These are phyloP conservation scores for Phytophthora tentaculata DNA, from an alignment of 352 stramenopile species.

Conservation along the genomic window DNA sequence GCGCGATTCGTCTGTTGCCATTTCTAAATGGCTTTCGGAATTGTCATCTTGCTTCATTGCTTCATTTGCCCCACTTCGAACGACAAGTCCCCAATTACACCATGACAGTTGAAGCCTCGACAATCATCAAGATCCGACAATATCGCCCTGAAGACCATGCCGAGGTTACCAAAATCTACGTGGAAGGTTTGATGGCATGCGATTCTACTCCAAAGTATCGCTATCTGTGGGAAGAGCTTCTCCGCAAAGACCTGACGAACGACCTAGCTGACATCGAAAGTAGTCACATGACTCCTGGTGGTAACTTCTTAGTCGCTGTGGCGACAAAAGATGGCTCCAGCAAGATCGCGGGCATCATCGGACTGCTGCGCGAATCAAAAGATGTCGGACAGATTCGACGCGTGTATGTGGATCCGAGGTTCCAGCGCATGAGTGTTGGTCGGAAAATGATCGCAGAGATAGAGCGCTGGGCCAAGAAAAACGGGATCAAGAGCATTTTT, in stretches of 20 bases:
- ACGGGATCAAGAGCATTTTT: constrained; percentile 24
- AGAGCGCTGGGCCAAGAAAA: constrained; percentile 20
- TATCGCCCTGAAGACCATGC: constrained; percentile 32
- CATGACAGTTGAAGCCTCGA: neutral
- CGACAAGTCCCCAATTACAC: neutral
- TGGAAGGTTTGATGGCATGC: constrained; percentile 4
- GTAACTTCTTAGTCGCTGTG: constrained; percentile 35
- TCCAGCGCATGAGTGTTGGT: constrained; percentile 31
- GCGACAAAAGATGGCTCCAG: constrained; percentile 6
- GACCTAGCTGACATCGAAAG: constrained; percentile 16
- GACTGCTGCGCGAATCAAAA: constrained; percentile 19
- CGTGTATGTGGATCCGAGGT: constrained; percentile 33
- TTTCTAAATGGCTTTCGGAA: neutral
- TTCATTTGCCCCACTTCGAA: neutral
- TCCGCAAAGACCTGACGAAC: constrained; percentile 9
- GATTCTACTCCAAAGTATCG: constrained; percentile 6
- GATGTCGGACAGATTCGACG: constrained; percentile 29
- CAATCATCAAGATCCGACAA: constrained; percentile 17
- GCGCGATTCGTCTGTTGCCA: constrained; percentile 9
- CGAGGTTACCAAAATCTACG: constrained; percentile 24
- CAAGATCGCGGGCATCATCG: constrained; percentile 30
- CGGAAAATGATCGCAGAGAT: constrained; percentile 27
- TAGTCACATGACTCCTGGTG: constrained; percentile 21
- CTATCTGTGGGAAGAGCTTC: constrained; percentile 4
- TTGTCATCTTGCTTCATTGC: constrained; percentile 1